A percentile compares a stretch with the other conserved stretches of the same genome.
Evolutionary conservation across 2,329 filamentous ascomycete genomes (phyloP).

Genomic region (Fonsecaea nubica): DNA sequence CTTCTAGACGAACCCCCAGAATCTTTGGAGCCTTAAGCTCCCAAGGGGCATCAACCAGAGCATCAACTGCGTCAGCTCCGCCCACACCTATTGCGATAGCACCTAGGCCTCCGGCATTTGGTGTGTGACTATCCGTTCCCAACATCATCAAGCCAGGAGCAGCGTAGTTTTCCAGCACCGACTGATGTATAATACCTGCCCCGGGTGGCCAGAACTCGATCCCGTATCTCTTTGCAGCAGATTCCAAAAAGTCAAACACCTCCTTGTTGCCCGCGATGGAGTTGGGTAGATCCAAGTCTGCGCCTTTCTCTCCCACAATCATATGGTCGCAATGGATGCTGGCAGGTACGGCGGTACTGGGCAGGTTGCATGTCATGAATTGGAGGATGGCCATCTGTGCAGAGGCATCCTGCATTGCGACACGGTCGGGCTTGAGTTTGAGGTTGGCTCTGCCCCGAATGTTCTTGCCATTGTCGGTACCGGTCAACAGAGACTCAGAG

Average conservation of each 20-base stretch:
- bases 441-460: constrained; percentile 89
- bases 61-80: constrained; percentile 95
- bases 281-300: constrained; percentile 79
- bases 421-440: constrained; percentile 95
- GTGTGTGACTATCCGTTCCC: constrained; percentile 95
- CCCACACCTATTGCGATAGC: constrained; percentile 97
- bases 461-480: constrained; percentile 81
- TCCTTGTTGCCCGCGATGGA: constrained; percentile 93
- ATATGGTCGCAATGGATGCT: constrained; percentile 99
- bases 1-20: constrained; percentile 82
- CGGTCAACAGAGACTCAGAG: constrained; percentile 83
- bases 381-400: constrained; percentile 98
- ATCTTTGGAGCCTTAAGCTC: constrained; percentile 94
- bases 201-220: constrained; percentile 96
- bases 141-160: constrained; percentile 99
- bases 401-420: constrained; percentile 98
- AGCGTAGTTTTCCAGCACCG: constrained; percentile 95
- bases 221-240: constrained; percentile 85
- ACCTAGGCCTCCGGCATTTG: constrained; percentile 92
- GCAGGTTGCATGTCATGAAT: constrained; percentile 96
- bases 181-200: constrained; percentile 96
- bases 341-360: constrained; percentile 87
- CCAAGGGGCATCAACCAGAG: constrained; percentile 94
- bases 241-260: constrained; percentile 97
- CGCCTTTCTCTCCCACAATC: constrained; percentile 93